Evolutionary conservation across 306 rosid species (phyloP).

Genomic region (Citrullus amarus): DNA sequence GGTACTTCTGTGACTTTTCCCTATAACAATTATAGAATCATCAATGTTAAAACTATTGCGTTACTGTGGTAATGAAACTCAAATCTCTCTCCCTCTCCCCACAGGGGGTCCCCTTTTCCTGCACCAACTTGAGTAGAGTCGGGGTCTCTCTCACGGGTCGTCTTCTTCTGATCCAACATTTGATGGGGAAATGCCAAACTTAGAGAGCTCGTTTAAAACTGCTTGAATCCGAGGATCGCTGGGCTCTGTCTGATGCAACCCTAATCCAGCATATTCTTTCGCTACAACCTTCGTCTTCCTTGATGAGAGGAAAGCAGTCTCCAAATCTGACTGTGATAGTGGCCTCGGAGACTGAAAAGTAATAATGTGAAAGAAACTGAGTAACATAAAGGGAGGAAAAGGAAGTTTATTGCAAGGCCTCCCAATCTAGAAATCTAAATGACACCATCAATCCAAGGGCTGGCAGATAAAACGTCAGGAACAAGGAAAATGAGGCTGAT

Average conservation of each 20-base stretch:
- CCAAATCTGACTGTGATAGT: constrained; percentile 58
- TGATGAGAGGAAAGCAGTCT: constrained; percentile 53
- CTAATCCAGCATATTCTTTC: constrained; percentile 50
- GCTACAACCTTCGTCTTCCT: constrained; percentile 81
- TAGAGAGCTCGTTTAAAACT: constrained; percentile 61
- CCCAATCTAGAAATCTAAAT: not conserved
- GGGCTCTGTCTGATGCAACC: constrained; percentile 28
- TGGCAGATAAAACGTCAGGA: not conserved
- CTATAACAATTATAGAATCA: not conserved
- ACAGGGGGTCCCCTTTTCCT: not conserved
- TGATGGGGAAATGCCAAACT: constrained; percentile 43
- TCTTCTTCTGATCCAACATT: constrained; percentile 6
- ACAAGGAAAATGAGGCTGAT: not conserved
- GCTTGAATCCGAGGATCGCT: constrained; percentile 58
- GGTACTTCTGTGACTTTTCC: not conserved
- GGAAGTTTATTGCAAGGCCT: not conserved
- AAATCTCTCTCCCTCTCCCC: not conserved
- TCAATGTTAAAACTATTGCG: constrained; percentile 1
- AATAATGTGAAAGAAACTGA: constrained; percentile 1
- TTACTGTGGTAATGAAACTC: not conserved
- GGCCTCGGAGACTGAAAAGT: constrained; percentile 60
- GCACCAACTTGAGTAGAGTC: not conserved
- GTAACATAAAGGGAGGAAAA: not conserved
- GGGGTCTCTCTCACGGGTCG: not conserved
- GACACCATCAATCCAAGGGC: not conserved